Conservation (phyloP, 129 eudicot genomes). For the Apium graveolens region DNA sequence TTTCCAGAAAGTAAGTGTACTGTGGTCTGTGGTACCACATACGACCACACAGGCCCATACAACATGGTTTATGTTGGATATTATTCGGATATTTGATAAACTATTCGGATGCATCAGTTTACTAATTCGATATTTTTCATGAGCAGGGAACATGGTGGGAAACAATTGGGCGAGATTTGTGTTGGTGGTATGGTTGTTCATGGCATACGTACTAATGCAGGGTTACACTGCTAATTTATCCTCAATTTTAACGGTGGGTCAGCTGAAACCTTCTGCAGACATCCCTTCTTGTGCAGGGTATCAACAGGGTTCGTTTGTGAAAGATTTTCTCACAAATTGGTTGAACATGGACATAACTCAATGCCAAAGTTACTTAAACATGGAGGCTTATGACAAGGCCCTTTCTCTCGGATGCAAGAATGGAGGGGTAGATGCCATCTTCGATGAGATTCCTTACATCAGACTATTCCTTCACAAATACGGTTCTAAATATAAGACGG, state of each 20-base stretch:
- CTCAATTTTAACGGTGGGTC: conserved; percentile 31
- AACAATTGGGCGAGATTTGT: conserved; percentile 31
- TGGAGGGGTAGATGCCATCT: conserved; percentile 34
- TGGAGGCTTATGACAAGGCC: neutral
- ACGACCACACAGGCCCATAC: neutral
- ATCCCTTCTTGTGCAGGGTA: neutral
- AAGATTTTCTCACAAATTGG: neutral
- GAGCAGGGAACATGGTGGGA: conserved; percentile 26
- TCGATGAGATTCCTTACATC: conserved; percentile 28
- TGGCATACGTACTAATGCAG: conserved; percentile 30
- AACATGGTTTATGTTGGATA: too few species aligned
- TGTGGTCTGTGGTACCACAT: neutral
- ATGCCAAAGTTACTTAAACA: neutral
- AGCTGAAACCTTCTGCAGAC: neutral
- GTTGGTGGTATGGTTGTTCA: conserved; percentile 29
- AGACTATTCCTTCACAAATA: conserved; percentile 24
- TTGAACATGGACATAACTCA: too few species aligned
- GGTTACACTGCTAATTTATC: conserved; percentile 38
- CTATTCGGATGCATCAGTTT: too few species aligned
- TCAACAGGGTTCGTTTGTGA: neutral
- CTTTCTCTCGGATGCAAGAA: conserved; percentile 18
- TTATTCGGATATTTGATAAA: too few species aligned
- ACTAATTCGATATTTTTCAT: neutral
- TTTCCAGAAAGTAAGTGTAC: conserved; percentile 27
- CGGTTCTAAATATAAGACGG: conserved; percentile 18